Base-by-base conservation (phyloP, 176 grass and related monocot species). In the Saccharum officinarum region DNA sequence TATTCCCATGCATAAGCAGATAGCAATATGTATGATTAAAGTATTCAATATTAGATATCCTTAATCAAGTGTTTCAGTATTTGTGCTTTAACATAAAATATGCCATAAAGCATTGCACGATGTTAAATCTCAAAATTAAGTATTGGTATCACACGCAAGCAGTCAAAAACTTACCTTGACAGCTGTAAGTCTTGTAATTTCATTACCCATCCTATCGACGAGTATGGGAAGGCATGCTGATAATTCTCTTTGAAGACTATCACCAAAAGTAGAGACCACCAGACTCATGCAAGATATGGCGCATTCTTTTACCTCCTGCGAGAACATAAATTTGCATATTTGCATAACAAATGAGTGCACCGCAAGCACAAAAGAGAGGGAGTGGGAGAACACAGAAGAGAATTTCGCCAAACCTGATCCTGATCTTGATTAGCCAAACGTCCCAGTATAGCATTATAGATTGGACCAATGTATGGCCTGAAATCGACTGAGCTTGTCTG, bases 351-450 rank as follows among this genome's bases (percentile, higher is more conserved):
- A 73, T 71, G 77, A 1, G 5, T 31, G 22, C 57, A 67, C 6
- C 33, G 4, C 57, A 44, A 71, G 78, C 44, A 16, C 33, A 74
- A 6, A 41, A 80, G 28, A 13, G 49, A 23, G 10, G 9, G 34
- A 38, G 31, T 10, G 8, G 0, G 1, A 33, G 47, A 50, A 50
- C 15, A 50, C 14, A 50, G 11, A 1, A 23, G 4, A 14, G 20
- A 30, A 78, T 72, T 67, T 67, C 17, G 42, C 80, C 71, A 64
- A 85, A 99, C 97, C 97, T 99, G 97, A 92, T 99, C 97, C 88
- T 99, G 97, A 90, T 99, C 97, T 86, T 99, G 97, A 99, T 99
- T 99, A 77, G 94, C 93, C 71, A 99, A 87, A 57, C 97, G 97
- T 17, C 92, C 87, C 67, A 99, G 75, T 75, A 99, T 99, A 66